Base-by-base conservation (phyloP, 768 basidiomycete species). In the Pulveroboletus frians region DNA sequence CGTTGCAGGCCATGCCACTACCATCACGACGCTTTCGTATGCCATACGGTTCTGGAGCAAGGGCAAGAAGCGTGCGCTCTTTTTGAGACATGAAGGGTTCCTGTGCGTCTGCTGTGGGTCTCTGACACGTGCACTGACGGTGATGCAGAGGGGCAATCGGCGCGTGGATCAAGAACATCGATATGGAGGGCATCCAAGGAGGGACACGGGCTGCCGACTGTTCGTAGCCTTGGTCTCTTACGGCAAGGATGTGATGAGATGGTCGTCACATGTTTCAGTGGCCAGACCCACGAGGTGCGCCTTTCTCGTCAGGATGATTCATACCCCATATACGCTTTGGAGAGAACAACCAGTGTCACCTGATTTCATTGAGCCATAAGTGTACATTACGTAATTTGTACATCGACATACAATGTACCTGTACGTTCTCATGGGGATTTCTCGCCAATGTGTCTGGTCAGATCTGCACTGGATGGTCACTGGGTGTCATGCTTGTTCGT, bases 1-100 rank as follows among this genome's bases (percentile, higher is more conserved):
- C n/a, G n/a, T n/a, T n/a, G n/a, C n/a, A n/a, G n/a, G n/a, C 15
- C 96, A 98, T 64, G 87, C 95, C 39, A 90, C 94, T 30, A 99
- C 96, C 27, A 94, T 99, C 62, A 87, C 92, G 15, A 98, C 96
- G 15, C 76, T 98, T 44, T 98, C 96, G 18, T 99, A 99, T 70
- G 96, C 96, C 18, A 98, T 99, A 69, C 84, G 96, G 15, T 99
- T 98, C 73, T 99, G 96, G 96, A 94, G 92, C 61, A 95, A 94
- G 66, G 96, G 96, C 0, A 94, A 85, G 29, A 98, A 97, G 69
- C 83, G 92, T 35, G 96, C 96, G 36, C 75, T 97, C 56, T 99
- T 99, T 76, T 76, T 99, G 54, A 83, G 96, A 52, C 96, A 99
- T 60, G 96, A 99, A 73, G 96, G 95, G 3, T 98, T 97, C 75